phyloP scores from a whole-genome alignment of 768 basidiomycete genomes.

The Lepiota brunneoincarnata region DNA sequence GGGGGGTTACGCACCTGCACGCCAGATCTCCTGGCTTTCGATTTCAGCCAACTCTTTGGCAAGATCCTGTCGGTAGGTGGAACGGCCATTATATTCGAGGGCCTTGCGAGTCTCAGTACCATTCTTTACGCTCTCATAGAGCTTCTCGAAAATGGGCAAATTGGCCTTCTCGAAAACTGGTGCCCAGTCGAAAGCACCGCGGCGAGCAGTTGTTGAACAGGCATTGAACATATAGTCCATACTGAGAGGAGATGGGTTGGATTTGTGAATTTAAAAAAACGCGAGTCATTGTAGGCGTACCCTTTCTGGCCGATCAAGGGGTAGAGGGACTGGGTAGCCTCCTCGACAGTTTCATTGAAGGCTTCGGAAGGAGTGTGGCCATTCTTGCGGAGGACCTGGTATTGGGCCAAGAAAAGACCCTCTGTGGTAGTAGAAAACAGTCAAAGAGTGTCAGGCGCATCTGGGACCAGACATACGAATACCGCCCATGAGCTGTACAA shows the following conservation, averaged over 20 bases:
- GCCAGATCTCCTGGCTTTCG: conserved; percentile 98
- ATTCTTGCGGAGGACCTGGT: conserved; percentile 94
- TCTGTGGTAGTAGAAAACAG: conserved; percentile 39
- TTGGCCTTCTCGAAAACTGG: conserved; percentile 95
- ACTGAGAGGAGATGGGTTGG: conserved; percentile 34
- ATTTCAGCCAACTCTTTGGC: conserved; percentile 92
- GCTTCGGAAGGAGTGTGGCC: conserved; percentile 97
- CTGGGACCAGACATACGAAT: conserved; percentile 60
- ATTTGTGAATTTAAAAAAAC: not conserved
- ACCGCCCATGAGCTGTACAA: conserved; percentile 85
- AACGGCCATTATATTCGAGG: conserved; percentile 91
- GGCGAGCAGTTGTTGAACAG: conserved; percentile 98
- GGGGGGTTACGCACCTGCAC: conserved; percentile 62
- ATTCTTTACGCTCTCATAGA: conserved; percentile 92
- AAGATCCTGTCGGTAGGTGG: conserved; percentile 91
- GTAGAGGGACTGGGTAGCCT: conserved; percentile 98
- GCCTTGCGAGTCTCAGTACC: conserved; percentile 97
- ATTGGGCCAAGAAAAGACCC: conserved; percentile 99
- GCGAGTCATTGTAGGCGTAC: conserved; percentile 36
- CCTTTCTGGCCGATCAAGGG: conserved; percentile 95
- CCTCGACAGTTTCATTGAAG: conserved; percentile 99
- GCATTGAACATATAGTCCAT: conserved; percentile 99
- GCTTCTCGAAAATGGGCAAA: conserved; percentile 88
- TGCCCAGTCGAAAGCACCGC: conserved; percentile 99
- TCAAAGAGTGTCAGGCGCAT: conserved; percentile 7